These are phyloP conservation scores for Aegilops longissima DNA, from an alignment of 176 grass and related monocot species.

Conservation along the genomic window DNA sequence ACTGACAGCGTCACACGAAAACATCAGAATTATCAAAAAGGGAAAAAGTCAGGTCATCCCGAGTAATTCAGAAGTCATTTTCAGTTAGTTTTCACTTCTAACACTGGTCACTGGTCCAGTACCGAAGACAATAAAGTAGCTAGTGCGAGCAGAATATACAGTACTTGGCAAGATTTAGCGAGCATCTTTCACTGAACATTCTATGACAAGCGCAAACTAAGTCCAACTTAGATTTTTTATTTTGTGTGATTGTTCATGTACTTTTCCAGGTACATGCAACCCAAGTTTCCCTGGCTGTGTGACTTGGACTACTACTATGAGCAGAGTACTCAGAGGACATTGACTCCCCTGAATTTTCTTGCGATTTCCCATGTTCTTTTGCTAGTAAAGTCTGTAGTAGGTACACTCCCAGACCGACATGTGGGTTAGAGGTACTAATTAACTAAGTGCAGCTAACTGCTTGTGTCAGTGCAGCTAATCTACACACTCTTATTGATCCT, in stretches of 20 bases:
- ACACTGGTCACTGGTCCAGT: background rate
- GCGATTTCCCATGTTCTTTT: background rate
- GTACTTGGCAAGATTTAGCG: background rate
- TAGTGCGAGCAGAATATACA: too few relatives aligned
- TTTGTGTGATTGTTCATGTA: background rate
- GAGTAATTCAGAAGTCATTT: background rate
- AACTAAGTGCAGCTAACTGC: background rate
- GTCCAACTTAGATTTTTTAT: background rate
- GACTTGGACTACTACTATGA: background rate
- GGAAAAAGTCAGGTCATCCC: background rate
- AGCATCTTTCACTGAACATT: constrained; percentile 21
- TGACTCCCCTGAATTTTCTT: constrained; percentile 4
- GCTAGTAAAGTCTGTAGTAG: too few relatives aligned
- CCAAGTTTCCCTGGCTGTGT: background rate
- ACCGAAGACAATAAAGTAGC: background rate
- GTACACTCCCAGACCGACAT: background rate
- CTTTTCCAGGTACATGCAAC: constrained; percentile 1
- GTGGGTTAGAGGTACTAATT: background rate
- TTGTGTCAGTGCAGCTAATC: background rate
- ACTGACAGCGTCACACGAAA: background rate
- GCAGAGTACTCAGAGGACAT: background rate
- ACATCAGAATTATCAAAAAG: background rate
- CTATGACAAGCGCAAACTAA: background rate
- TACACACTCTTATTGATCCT: too few relatives aligned
- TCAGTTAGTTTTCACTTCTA: background rate